phyloP scores from a whole-genome alignment of 495 filamentous ascomycete species.

The Chaetomium tenue region DNA sequence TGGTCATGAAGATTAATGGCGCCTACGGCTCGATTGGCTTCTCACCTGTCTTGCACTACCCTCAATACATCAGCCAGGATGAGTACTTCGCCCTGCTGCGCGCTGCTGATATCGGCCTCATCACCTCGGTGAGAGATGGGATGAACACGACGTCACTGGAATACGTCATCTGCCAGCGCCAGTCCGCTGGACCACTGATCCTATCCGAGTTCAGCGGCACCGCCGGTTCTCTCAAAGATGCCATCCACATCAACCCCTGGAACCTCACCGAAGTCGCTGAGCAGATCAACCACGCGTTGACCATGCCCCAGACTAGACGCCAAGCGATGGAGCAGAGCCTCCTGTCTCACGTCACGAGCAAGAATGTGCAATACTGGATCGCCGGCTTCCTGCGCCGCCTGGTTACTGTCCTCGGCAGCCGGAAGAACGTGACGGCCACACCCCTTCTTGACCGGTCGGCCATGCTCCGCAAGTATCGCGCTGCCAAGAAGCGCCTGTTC shows the following conservation, averaged over 20 bases:
- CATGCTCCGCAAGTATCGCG: constrained; percentile 68
- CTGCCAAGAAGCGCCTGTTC: constrained; percentile 72
- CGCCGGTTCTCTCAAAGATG: constrained; percentile 76
- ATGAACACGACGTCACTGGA: constrained; percentile 97
- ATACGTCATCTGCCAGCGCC: constrained; percentile 87
- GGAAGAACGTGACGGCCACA: constrained; percentile 70
- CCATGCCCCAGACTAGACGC: constrained; percentile 64
- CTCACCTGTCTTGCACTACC: constrained; percentile 86
- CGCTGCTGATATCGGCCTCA: constrained; percentile 81
- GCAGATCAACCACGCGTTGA: constrained; percentile 74
- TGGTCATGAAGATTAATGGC: constrained; percentile 88
- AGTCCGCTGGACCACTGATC: constrained; percentile 79
- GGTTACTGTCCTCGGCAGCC: constrained; percentile 71
- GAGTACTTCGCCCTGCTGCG: constrained; percentile 92
- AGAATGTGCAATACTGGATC: constrained; percentile 83
- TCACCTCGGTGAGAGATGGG: constrained; percentile 88
- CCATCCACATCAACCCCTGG: constrained; percentile 95
- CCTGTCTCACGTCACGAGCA: constrained; percentile 77
- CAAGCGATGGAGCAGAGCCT: constrained; percentile 58
- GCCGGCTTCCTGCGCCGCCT: constrained; percentile 70
- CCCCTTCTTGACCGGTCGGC: constrained; percentile 72
- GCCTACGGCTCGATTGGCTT: constrained; percentile 80
- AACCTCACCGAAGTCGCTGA: constrained; percentile 76
- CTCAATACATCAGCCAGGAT: constrained; percentile 78
- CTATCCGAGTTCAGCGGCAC: constrained; percentile 95